Evolutionary conservation across 2,329 filamentous ascomycete genomes (phyloP).

Genomic region (Penicillium expansum): DNA sequence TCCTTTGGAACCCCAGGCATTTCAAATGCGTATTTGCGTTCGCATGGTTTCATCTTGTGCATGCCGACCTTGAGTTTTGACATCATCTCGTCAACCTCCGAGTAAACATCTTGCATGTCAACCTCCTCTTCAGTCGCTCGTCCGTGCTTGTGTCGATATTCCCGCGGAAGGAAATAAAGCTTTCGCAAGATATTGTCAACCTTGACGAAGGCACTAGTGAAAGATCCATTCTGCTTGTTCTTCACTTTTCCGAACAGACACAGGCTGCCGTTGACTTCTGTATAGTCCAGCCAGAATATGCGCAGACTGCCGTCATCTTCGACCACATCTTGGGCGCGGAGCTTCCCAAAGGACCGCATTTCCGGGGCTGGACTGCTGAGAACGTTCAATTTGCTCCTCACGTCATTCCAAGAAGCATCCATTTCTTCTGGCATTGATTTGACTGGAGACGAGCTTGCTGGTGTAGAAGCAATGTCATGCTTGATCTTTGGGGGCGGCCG

Average conservation of each 20-base stretch:
- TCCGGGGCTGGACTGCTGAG: slow-evolving; percentile 70
- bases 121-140: slow-evolving; percentile 73
- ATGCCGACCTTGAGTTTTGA: slow-evolving; percentile 77
- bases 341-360: slow-evolving; percentile 67
- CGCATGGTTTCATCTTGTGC: slow-evolving; percentile 91
- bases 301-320: slow-evolving; percentile 87
- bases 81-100: slow-evolving; percentile 87
- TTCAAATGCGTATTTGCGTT: slow-evolving; percentile 94
- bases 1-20: slow-evolving; percentile 82
- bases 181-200: slow-evolving; percentile 92
- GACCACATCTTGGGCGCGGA: slow-evolving; percentile 79
- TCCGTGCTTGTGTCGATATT: slow-evolving; percentile 58
- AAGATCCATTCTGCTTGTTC: slow-evolving; percentile 75
- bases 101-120: slow-evolving; percentile 83
- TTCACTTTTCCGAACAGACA: slow-evolving; percentile 96
- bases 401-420: slow-evolving; percentile 84
- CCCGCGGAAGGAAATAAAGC: slow-evolving; percentile 85
- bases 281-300: slow-evolving; percentile 98
- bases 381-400: slow-evolving; percentile 83
- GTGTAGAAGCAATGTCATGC: slow-evolving; percentile 67
- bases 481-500: slow-evolving; percentile 72
- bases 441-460: slow-evolving; percentile 72
- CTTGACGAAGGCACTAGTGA: slow-evolving; percentile 92
- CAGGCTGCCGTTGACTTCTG: slow-evolving; percentile 83
- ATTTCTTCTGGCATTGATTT: slow-evolving; percentile 60